A percentile compares a stretch with the other conserved stretches of the same genome.
Evolutionary conservation across 306 rosid genomes (phyloP).

Genomic region (Mimosa bimucronata): DNA sequence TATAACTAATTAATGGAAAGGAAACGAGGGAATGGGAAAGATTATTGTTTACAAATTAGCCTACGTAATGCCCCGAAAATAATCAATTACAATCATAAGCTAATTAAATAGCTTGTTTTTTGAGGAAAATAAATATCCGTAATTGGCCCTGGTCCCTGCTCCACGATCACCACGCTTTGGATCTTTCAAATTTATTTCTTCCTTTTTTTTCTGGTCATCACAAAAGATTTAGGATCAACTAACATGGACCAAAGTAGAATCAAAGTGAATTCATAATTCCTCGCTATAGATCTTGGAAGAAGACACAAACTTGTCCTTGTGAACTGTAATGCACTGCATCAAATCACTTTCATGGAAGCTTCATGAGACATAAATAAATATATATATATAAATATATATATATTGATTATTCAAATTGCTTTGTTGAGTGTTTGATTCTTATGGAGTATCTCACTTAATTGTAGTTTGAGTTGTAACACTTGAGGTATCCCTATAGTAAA

Average conservation of each 20-base stretch:
- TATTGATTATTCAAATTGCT: neutral
- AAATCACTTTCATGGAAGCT: slow-evolving; percentile 10
- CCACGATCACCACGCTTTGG: neutral
- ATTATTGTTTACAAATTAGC: neutral
- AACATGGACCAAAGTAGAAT: neutral
- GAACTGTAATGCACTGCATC: slow-evolving; percentile 41
- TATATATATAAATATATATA: too few species aligned
- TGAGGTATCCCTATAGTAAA: too few species aligned
- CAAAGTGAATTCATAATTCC: neutral
- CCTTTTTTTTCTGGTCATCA: neutral
- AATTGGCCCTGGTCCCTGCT: slow-evolving; percentile 40
- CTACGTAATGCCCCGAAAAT: neutral
- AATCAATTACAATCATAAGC: neutral
- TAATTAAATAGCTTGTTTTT: slow-evolving; percentile 2
- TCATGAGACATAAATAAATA: slow-evolving; percentile 28
- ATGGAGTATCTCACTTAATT: too few species aligned
- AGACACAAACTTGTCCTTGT: neutral
- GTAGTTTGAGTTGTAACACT: too few species aligned
- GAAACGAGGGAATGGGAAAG: neutral
- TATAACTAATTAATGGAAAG: slow-evolving; percentile 13
- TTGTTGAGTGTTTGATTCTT: too few species aligned
- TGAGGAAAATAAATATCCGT: slow-evolving; percentile 1
- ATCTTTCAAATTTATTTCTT: slow-evolving; percentile 4
- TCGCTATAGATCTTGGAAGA: neutral
- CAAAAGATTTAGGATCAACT: neutral